Base-by-base conservation (phyloP, 257 asterid species). In the Salvia hispanica region DNA sequence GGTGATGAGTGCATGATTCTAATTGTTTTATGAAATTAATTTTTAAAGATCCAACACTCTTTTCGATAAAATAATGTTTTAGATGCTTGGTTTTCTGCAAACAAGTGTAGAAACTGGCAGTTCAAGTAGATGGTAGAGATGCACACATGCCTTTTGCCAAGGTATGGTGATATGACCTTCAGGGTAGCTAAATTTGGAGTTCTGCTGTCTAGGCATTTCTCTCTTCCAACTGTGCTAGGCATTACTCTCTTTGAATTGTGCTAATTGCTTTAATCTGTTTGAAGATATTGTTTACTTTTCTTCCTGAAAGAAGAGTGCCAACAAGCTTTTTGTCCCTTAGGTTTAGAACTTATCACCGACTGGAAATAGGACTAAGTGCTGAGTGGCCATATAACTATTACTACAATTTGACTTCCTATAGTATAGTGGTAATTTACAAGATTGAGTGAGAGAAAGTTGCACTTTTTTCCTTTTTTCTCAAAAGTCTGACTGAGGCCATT, bases 21-120 rank as follows among this genome's bases (percentile, higher is more conserved):
- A 36, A 25, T n/a, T 68, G 67, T 56, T 33, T n/a, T 46, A 47
- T 18, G 64, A 56, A 63, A 56, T 68, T 31, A 9, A 54, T 65
- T 15, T 53, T 43, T 43, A 37, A 21, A 58, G 51, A 5, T 58
- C 51, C 28, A 39, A 46, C 50, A 25, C 15, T 51, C 9, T 71
- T 65, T 6, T 53, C 55, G 3, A 47, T 31, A 39, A 40, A 56
- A 10, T 51, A 67, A 64, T 51, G 43, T 66, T 50, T 66, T 50
- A 25, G 64, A 39, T 66, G 48, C 21, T 37, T 39, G 14, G 64
- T 52, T 66, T 57, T 31, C 58, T 51, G 50, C 52, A 39, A 46
- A 73, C 16, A 25, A 56, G 55, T 21, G 69, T 51, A 40, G 47
- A 44, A 50, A n/a, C 66, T 40, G 56, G 51, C 50, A 54, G 55